Evolutionary conservation across 2,329 filamentous ascomycete species (phyloP).

Genomic region (Alternaria postmessia): DNA sequence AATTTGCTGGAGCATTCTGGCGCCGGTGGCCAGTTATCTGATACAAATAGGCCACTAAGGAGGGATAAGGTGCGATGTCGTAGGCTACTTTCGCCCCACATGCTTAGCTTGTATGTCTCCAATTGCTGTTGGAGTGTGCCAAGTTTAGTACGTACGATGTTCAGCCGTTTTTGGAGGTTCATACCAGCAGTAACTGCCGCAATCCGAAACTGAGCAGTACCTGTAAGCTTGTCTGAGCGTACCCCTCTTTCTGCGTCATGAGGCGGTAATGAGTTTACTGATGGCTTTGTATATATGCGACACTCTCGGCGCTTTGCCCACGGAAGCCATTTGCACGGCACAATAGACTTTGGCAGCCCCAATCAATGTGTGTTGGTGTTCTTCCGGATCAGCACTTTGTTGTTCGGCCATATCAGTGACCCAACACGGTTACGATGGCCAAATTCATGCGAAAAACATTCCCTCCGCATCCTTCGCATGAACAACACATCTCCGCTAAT

Average conservation of each 20-base stretch:
- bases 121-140: constrained; percentile 5
- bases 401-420: constrained; percentile 16
- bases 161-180: constrained; percentile 3
- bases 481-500: constrained; percentile 13
- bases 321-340: constrained; percentile 3
- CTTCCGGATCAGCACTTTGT: constrained; percentile 9
- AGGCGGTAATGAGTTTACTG: constrained; percentile 4
- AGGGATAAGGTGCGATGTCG: constrained; percentile 1
- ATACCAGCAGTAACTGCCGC: constrained; percentile 12
- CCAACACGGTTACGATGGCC: constrained; percentile 17
- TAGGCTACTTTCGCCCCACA: constrained; percentile 4
- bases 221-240: constrained; percentile 13
- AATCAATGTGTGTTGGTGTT: constrained; percentile 8
- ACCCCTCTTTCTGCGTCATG: constrained; percentile 34
- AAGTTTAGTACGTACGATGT: constrained; percentile 3
- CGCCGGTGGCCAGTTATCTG: constrained; percentile 5
- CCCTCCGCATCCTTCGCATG: constrained; percentile 7
- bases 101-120: constrained; percentile 2
- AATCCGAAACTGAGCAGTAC: constrained; percentile 14
- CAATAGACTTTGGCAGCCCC: constrained; percentile 2
- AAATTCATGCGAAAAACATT: constrained; percentile 20
- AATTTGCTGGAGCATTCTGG: constrained; percentile 9
- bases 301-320: constrained; percentile 7
- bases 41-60: constrained; percentile 1
- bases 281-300: constrained; percentile 2